Evolutionary conservation across 2,329 filamentous ascomycete species (phyloP).

Genomic region (Amphichorda felina): DNA sequence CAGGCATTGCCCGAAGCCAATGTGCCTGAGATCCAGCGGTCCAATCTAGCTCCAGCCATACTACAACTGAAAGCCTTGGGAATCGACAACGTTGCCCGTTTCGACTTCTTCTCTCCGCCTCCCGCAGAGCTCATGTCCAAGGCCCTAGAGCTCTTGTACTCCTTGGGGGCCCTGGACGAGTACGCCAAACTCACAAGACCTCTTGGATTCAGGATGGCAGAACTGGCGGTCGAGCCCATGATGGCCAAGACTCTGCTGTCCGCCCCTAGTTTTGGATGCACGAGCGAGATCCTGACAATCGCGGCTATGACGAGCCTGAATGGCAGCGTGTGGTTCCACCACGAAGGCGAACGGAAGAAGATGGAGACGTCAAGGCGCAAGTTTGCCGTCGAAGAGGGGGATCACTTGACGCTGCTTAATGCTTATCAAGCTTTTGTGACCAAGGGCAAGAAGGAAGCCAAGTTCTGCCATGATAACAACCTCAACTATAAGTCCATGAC

Average conservation of each 20-base stretch:
- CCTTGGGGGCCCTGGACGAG: constrained; percentile 74
- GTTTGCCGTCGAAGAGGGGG: constrained; percentile 87
- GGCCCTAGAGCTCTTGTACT: constrained; percentile 78
- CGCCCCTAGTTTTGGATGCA: constrained; percentile 61
- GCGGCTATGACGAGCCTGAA: constrained; percentile 80
- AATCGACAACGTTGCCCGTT: constrained; percentile 86
- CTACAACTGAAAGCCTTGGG: constrained; percentile 90
- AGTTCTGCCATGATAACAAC: constrained; percentile 78
- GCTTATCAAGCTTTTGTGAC: constrained; percentile 85
- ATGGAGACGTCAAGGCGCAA: constrained; percentile 65
- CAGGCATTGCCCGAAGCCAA: constrained; percentile 56
- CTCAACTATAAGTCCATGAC: constrained; percentile 79
- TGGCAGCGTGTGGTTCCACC: constrained; percentile 70
- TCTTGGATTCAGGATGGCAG: constrained; percentile 83
- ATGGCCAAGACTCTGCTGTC: constrained; percentile 80
- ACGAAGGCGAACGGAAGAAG: constrained; percentile 64
- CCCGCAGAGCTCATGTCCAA: constrained; percentile 76
- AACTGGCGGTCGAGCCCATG: constrained; percentile 89
- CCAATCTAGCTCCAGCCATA: constrained; percentile 77
- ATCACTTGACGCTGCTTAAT: constrained; percentile 86
- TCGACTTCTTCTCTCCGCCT: constrained; percentile 78
- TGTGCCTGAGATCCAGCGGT: constrained; percentile 82
- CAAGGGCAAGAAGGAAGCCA: constrained; percentile 68
- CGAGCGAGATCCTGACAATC: constrained; percentile 80
- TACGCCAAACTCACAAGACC: constrained; percentile 86